Evolutionary conservation across 2,329 filamentous ascomycete species (phyloP), one percentile per base, ranked within the genome.

Genomic region (Cladophialophora bantiana): DNA sequence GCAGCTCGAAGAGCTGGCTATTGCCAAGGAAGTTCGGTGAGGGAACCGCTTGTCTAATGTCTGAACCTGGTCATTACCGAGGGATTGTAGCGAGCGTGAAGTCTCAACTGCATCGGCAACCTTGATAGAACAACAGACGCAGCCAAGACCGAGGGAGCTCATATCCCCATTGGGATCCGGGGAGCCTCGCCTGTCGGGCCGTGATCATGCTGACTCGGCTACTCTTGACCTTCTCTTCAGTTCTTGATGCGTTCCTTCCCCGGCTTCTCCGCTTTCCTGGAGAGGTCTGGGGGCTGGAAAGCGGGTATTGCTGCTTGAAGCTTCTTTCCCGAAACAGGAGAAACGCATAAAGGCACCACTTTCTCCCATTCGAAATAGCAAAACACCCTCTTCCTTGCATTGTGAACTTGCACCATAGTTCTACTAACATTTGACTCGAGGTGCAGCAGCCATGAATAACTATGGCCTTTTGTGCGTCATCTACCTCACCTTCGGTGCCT

Each of bases 401-500:
- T 9, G n/a, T 20, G 18, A 20, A 10, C 7, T 7, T 4, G 42
- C 20, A 7, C 42, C 9, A 20, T 18, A 40, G 0, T 20, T 3
- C 7, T 6, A 6, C 40, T 18, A 1, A 15, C 13, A n/a, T 6
- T n/a, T 15, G 4, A n/a, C 13, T n/a, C 40, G 1, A 26, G 26
- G 26, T 26, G 15, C 40, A n/a, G 2, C 42, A 50, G 20, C 53
- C 31, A 55, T 55, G 53, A 55, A 55, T n/a, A n/a, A 55, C 15
- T 55, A 55, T 55, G 35, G 32, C 32, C 53, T 55, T 20, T n/a
- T 34, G 53, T 55, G 53, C 15, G 34, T 55, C 35, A 55, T 55
- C 35, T 55, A 55, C 53, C 31, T 38, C 53, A 35, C 53, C 53
- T 55, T 55, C 53, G 53, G 53, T 3, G 53, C 53, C n/a, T 55